phyloP scores from a whole-genome alignment of 2,329 filamentous ascomycete genomes.

The Arachnomyces sp. region DNA sequence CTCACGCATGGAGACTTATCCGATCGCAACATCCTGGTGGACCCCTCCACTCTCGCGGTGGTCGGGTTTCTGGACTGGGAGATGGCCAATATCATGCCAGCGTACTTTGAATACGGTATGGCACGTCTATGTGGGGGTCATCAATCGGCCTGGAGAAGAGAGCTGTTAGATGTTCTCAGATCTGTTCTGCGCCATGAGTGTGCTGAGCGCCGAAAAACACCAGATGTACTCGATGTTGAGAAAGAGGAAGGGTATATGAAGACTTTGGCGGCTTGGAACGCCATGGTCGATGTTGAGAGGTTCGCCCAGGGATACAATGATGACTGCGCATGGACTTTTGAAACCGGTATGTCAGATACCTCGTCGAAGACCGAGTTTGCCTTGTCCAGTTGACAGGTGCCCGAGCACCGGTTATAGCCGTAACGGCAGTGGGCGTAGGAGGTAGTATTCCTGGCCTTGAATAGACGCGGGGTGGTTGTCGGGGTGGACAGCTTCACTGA shows the following conservation, averaged over 20 bases:
- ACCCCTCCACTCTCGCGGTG: conserved; percentile 11
- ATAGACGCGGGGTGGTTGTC: too few relatives aligned
- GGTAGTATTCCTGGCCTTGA: too few relatives aligned
- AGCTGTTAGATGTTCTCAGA: conserved; percentile 13
- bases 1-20: conserved; percentile 12
- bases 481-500: too few relatives aligned
- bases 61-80: conserved; percentile 15
- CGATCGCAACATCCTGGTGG: conserved; percentile 13
- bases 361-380: too few relatives aligned
- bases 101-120: conserved; percentile 13
- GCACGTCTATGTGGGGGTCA: conserved; percentile 13
- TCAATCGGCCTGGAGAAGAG: conserved; percentile 10
- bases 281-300: conserved; percentile 10
- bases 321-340: conserved; percentile 12
- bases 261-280: conserved; percentile 10
- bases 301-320: conserved; percentile 9
- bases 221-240: too few relatives aligned
- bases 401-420: too few relatives aligned
- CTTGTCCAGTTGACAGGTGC: too few relatives aligned
- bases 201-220: too few relatives aligned
- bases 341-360: conserved; percentile 9
- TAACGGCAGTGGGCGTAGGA: too few relatives aligned
- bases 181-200: conserved; percentile 13
- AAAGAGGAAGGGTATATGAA: conserved; percentile 9
- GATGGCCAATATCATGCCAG: conserved; percentile 12